Evolutionary conservation across 1,284 basidiomycete genomes (phyloP).

Genomic region (Bjerkandera adusta): DNA sequence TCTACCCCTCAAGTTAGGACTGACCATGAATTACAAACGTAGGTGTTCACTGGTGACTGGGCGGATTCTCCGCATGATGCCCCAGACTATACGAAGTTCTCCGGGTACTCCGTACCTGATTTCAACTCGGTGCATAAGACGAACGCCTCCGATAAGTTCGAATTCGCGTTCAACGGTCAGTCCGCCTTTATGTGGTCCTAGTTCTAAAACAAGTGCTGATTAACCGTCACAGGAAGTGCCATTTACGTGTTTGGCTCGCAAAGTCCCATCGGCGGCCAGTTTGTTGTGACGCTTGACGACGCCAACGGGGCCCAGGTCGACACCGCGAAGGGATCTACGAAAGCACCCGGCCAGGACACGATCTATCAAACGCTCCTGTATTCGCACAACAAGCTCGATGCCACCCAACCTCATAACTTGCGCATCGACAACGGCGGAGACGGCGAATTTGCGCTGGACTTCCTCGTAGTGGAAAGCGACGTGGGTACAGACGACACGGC

Average conservation of each 20-base stretch:
- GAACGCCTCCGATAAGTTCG: not conserved
- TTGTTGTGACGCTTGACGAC: not conserved
- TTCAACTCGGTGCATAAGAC: not conserved
- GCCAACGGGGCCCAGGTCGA: not conserved
- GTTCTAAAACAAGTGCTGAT: not conserved
- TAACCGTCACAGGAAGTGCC: not conserved
- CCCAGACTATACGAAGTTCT: too few relatives aligned
- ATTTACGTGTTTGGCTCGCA: slow-evolving; percentile 6
- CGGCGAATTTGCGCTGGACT: not conserved
- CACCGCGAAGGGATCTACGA: not conserved
- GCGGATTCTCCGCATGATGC: too few relatives aligned
- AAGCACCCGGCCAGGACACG: not conserved
- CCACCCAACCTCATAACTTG: not conserved
- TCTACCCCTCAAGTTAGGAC: not conserved
- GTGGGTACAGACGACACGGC: not conserved
- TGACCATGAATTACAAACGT: not conserved
- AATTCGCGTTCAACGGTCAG: slow-evolving; percentile 3
- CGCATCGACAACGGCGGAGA: not conserved
- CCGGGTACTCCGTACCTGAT: too few relatives aligned
- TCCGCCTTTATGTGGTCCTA: not conserved
- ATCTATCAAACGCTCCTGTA: not conserved
- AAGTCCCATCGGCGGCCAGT: not conserved
- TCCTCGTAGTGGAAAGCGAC: not conserved
- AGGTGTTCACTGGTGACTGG: slow-evolving; percentile 2
- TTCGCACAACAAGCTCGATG: not conserved